Evolutionary conservation across 2,329 filamentous ascomycete genomes (phyloP).

Genomic region (Colletotrichum falcatum): DNA sequence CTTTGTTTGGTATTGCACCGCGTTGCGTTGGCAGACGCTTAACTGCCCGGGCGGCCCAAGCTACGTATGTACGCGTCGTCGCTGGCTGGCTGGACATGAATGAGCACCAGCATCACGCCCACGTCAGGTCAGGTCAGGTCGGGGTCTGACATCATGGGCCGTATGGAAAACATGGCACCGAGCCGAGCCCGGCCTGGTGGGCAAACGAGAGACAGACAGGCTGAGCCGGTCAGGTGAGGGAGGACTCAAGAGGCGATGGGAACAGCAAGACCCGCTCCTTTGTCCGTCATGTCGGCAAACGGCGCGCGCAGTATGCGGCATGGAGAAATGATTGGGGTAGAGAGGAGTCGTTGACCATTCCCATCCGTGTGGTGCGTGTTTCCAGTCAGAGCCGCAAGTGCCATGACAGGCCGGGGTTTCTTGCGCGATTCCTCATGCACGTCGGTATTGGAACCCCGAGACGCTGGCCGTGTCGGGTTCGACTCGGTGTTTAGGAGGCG

Average conservation of each 20-base stretch:
- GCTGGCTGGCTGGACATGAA: background rate
- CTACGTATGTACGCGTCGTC: background rate
- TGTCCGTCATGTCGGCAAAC: slow-evolving; percentile 20
- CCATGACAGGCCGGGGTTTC: slow-evolving; percentile 20
- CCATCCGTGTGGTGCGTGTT: slow-evolving; percentile 36
- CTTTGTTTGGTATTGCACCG: slow-evolving; percentile 6
- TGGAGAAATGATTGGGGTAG: slow-evolving; percentile 39
- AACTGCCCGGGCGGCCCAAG: background rate
- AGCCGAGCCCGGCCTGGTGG: slow-evolving; percentile 30
- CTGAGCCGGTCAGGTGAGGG: background rate
- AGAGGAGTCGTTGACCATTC: background rate
- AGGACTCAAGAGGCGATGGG: background rate
- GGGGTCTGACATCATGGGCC: slow-evolving; percentile 37
- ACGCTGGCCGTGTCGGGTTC: slow-evolving; percentile 1
- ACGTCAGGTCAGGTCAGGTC: background rate
- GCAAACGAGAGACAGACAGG: background rate
- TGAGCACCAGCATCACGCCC: background rate
- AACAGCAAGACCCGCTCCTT: slow-evolving; percentile 22
- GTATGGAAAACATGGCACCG: slow-evolving; percentile 20
- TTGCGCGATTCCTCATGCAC: background rate
- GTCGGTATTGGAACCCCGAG: slow-evolving; percentile 18
- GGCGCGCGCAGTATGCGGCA: slow-evolving; percentile 4
- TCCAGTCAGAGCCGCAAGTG: slow-evolving; percentile 38
- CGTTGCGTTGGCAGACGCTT: slow-evolving; percentile 8
- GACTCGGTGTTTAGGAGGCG: slow-evolving; percentile 12